Percentiles rank a stretch among this genome's conserved stretches.
These are phyloP conservation scores for Harringtonia aguacate DNA, from an alignment of 2,329 filamentous ascomycete genomes.

Conservation along the genomic window DNA sequence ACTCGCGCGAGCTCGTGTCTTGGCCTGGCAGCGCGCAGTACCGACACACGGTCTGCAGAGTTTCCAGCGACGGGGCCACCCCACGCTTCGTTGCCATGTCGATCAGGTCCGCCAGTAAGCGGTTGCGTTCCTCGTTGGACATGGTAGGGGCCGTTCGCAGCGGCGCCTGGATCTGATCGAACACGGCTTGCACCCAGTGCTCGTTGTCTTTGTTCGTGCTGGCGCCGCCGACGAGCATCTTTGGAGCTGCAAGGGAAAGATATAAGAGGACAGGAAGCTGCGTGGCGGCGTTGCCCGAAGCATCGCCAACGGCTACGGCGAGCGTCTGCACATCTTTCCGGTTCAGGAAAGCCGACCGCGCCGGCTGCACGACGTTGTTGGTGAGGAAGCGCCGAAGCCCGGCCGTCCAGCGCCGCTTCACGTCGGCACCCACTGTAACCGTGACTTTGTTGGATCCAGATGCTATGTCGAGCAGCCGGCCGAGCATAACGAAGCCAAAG, in stretches of 20 bases:
- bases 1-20: too few species aligned
- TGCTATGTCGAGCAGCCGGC: constrained; percentile 24
- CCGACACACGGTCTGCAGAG: constrained; percentile 31
- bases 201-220: constrained; percentile 23
- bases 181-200: constrained; percentile 28
- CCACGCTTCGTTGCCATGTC: constrained; percentile 20
- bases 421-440: constrained; percentile 13
- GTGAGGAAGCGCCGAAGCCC: constrained; percentile 39
- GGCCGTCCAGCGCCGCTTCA: constrained; percentile 28
- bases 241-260: constrained; percentile 23
- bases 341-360: constrained; percentile 34
- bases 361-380: constrained; percentile 39
- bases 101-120: constrained; percentile 19
- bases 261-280: constrained; percentile 35
- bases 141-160: constrained; percentile 10
- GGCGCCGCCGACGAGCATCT: constrained; percentile 21
- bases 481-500: constrained; percentile 27
- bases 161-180: constrained; percentile 19
- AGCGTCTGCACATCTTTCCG: constrained; percentile 19
- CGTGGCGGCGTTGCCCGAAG: constrained; percentile 10
- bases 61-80: constrained; percentile 24
- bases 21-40: constrained; percentile 25
- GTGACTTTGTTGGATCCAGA: not conserved
- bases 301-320: not conserved
- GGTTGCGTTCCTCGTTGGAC: not conserved